Evolutionary conservation across 139 green algal genomes (phyloP).

Genomic region (Volvox reticuliferus): DNA sequence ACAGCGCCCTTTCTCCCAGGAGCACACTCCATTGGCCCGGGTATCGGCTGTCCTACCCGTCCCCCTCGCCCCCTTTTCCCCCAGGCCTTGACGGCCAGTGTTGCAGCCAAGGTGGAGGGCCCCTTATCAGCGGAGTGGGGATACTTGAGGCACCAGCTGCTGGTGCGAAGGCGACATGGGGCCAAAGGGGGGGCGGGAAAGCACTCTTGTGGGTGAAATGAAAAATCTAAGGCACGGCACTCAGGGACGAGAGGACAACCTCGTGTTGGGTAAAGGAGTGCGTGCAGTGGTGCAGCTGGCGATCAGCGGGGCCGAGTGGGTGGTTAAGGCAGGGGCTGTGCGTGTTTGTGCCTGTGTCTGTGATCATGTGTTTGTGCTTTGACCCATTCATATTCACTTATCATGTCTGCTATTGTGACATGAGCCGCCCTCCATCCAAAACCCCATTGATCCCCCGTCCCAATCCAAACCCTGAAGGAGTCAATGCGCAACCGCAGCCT

Average conservation of each 20-base stretch:
- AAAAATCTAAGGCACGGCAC: neutral
- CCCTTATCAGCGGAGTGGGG: conserved; percentile 12
- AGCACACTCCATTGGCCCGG: neutral
- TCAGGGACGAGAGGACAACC: neutral
- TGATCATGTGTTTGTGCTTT: no score
- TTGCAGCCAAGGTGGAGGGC: conserved; percentile 20
- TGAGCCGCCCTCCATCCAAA: no score
- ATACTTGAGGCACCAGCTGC: conserved; percentile 16
- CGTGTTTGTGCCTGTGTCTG: no score
- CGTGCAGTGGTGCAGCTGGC: neutral
- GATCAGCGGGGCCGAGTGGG: no score
- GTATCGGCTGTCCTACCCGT: neutral
- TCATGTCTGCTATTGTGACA: no score
- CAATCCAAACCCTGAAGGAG: neutral
- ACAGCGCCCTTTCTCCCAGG: no score
- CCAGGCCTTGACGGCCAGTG: conserved; percentile 16
- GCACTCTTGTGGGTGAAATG: neutral
- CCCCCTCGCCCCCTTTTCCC: neutral
- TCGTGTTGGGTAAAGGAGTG: neutral
- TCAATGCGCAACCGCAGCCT: conserved; percentile 26
- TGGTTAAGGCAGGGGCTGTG: no score
- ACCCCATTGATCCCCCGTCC: no score
- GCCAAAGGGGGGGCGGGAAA: no score
- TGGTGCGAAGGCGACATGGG: neutral
- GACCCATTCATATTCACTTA: no score